Evolutionary conservation across 257 asterid species (phyloP).

Genomic region (Solanum lignicaule): DNA sequence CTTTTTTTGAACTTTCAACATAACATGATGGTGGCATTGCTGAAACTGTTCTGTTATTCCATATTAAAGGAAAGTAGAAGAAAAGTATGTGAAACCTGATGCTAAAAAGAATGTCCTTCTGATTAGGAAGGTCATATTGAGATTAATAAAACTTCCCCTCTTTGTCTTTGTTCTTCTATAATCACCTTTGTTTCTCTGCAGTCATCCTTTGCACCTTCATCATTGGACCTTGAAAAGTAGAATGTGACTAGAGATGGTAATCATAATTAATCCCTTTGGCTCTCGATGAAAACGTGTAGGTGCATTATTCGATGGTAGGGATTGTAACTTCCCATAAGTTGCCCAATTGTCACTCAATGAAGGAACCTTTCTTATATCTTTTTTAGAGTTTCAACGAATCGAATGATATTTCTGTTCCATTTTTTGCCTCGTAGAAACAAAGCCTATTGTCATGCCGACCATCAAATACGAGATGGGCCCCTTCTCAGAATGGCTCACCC

Average conservation of each 20-base stretch:
- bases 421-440: neutral
- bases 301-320: neutral
- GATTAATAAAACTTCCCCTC: neutral
- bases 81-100: neutral
- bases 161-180: neutral
- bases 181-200: neutral
- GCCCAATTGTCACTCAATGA: neutral
- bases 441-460: neutral
- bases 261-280: neutral
- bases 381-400: neutral
- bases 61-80: neutral
- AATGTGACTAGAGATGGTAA: neutral
- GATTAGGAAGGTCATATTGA: neutral
- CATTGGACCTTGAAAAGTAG: neutral
- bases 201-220: neutral
- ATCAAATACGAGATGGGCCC: neutral
- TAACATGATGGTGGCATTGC: neutral
- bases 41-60: neutral
- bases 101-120: neutral
- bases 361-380: neutral
- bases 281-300: neutral
- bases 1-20: conserved; percentile 15
- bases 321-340: neutral
- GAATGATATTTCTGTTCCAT: neutral
- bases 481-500: neutral